Evolutionary conservation across 345 rosid genomes (phyloP).

Genomic region (Geranium rotundifolium): DNA sequence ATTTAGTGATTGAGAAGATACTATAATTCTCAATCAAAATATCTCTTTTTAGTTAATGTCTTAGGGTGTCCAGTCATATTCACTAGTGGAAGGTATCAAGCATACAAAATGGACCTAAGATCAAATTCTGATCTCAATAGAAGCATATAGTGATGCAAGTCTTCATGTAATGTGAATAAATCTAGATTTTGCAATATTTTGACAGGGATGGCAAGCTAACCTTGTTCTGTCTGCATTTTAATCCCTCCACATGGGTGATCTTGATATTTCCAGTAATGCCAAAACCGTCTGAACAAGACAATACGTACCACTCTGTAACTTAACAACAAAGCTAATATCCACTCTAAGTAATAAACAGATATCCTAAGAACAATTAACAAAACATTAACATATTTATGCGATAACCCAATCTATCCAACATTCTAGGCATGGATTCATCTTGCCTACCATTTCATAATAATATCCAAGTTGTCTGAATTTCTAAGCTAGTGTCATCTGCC

Average conservation of each 20-base stretch:
- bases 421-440: not conserved
- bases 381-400: not conserved
- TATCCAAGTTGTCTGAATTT: not conserved
- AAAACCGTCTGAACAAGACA: not conserved
- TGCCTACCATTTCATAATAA: not conserved
- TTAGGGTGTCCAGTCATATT: not conserved
- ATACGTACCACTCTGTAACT: not conserved
- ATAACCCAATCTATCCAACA: not conserved
- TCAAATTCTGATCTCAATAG: not conserved
- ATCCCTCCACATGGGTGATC: constrained; percentile 1
- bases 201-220: constrained; percentile 13
- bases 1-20: too few species aligned
- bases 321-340: not conserved
- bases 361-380: not conserved
- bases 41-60: not conserved
- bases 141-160: not conserved
- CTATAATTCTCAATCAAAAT: not conserved
- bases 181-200: constrained; percentile 1
- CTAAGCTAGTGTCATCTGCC: not conserved
- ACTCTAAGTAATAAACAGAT: not conserved
- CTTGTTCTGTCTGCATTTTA: constrained; percentile 3
- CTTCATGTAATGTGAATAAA: not conserved
- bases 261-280: constrained; percentile 8
- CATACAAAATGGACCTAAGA: not conserved
- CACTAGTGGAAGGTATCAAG: not conserved